Evolutionary conservation across 1,139 yeast genomes (phyloP).

Genomic region (Candida sanyaensis): DNA sequence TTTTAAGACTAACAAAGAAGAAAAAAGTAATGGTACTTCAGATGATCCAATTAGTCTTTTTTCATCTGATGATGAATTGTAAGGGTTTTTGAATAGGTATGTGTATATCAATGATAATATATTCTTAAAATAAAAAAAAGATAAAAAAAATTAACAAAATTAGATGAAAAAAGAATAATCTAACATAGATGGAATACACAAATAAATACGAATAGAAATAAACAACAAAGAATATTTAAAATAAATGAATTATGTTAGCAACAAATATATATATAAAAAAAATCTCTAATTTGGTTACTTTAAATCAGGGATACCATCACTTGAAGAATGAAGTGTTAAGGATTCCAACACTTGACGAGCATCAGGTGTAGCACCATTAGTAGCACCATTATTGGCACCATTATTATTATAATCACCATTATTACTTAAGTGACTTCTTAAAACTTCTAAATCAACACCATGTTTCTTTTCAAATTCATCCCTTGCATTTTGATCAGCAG

Average conservation of each 20-base stretch:
- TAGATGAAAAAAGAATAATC: too few species aligned
- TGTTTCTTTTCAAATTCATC: constrained; percentile 40
- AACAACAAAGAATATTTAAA: background rate
- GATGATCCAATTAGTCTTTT: constrained; percentile 11
- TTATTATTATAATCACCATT: constrained; percentile 9
- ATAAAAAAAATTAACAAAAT: too few species aligned
- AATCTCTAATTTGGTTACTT: background rate
- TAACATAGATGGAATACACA: too few species aligned
- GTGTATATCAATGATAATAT: too few species aligned
- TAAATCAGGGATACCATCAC: constrained; percentile 13
- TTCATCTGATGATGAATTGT: constrained; percentile 14
- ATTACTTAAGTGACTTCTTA: constrained; percentile 10
- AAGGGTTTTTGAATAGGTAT: background rate
- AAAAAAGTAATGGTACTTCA: background rate
- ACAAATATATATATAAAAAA: too few species aligned
- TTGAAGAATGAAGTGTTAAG: constrained; percentile 5
- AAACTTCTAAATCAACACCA: constrained; percentile 28
- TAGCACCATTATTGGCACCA: background rate
- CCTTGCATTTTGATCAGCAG: constrained; percentile 45
- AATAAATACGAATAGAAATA: background rate
- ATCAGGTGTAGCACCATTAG: background rate
- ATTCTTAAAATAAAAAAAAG: too few species aligned
- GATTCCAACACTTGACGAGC: background rate
- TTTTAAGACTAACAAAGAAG: constrained; percentile 9
- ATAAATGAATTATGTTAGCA: too few species aligned